Conservation (phyloP, 129 eudicot genomes). For the Mikania micrantha region DNA sequence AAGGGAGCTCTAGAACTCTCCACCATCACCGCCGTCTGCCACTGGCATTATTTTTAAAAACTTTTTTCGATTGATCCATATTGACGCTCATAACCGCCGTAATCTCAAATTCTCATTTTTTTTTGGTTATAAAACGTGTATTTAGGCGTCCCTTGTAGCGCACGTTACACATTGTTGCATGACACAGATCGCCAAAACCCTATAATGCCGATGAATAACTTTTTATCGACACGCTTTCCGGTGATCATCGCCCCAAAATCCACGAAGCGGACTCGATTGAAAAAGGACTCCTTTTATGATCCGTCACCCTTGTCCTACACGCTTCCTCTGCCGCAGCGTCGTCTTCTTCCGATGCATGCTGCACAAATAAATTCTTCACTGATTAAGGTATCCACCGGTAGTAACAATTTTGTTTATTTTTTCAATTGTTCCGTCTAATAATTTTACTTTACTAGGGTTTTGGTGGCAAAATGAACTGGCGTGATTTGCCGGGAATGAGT, state of each 20-base stretch:
- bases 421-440: neutral
- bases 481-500: slow-evolving; percentile 1
- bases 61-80: neutral
- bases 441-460: neutral
- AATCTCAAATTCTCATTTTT: neutral
- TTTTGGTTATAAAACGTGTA: neutral
- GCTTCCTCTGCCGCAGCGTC: slow-evolving; percentile 6
- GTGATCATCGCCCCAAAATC: neutral
- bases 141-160: slow-evolving; percentile 6
- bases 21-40: too few relatives aligned
- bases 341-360: neutral
- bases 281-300: neutral
- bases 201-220: slow-evolving; percentile 12
- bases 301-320: slow-evolving; percentile 16
- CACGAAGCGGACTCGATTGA: slow-evolving; percentile 3
- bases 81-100: neutral
- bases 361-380: slow-evolving; percentile 8
- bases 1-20: neutral
- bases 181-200: neutral
- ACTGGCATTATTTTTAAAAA: neutral
- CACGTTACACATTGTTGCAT: slow-evolving; percentile 8
- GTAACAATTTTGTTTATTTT: neutral
- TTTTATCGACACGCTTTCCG: slow-evolving; percentile 14
- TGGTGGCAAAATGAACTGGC: slow-evolving; percentile 17
- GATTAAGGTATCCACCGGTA: slow-evolving; percentile 2